phyloP scores from a whole-genome alignment of 768 basidiomycete genomes.

The Rhizopogon sp. region DNA sequence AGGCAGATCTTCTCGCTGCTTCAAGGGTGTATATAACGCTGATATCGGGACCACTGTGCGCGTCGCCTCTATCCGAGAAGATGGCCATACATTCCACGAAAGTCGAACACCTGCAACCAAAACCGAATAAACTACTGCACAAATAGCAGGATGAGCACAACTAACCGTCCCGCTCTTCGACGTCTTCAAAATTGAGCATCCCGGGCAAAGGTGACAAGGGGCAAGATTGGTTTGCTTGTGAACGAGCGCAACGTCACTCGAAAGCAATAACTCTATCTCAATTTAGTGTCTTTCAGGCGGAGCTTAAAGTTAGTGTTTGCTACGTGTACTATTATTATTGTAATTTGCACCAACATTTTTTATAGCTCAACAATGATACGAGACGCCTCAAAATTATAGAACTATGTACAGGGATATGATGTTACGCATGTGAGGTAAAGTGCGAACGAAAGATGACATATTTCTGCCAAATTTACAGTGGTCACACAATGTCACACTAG shows the following conservation, averaged over 20 bases:
- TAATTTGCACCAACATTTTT: too few species aligned
- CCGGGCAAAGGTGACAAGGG: not conserved
- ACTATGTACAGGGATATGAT: too few species aligned
- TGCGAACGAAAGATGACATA: too few species aligned
- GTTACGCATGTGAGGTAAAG: too few species aligned
- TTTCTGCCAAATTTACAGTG: too few species aligned
- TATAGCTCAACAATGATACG: too few species aligned
- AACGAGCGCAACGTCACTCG: not conserved
- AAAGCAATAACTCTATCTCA: not conserved
- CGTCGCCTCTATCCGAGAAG: conserved; percentile 96
- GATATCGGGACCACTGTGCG: conserved; percentile 97
- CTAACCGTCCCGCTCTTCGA: conserved; percentile 94
- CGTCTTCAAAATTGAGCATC: conserved; percentile 91
- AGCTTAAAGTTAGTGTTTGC: not conserved
- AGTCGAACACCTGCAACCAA: conserved; percentile 73
- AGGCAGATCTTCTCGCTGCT: conserved; percentile 88
- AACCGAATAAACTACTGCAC: not conserved
- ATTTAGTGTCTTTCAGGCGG: not conserved
- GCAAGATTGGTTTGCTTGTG: not conserved
- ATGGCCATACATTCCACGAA: conserved; percentile 99
- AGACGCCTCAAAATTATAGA: too few species aligned
- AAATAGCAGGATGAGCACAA: not conserved
- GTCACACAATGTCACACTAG: too few species aligned
- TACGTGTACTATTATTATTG: too few species aligned
- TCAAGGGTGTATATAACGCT: conserved; percentile 95